Percentiles rank a stretch among this genome's conserved stretches.
Evolutionary conservation across 257 asterid genomes (phyloP).

Genomic region (Linderniella brevidens): DNA sequence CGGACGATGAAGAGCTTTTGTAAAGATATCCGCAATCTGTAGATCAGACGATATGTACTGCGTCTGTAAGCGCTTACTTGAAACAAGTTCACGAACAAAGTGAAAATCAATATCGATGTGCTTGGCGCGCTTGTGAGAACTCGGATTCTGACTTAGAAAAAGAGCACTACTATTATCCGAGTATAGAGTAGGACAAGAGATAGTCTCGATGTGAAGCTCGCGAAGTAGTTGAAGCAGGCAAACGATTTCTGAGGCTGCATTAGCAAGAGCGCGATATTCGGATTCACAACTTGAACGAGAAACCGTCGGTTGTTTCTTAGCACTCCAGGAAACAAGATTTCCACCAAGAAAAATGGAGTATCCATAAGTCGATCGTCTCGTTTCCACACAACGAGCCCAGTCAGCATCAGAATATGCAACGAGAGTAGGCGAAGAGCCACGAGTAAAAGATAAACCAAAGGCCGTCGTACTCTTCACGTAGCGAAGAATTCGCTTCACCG

Average conservation of each 20-base stretch:
- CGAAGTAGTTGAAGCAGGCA: neutral
- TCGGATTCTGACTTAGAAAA: neutral
- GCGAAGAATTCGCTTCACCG: neutral
- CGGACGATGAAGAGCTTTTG: no score
- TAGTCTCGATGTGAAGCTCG: neutral
- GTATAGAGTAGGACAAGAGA: neutral
- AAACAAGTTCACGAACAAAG: no score
- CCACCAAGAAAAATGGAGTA: slow-evolving; percentile 1
- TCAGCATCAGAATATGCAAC: slow-evolving; percentile 4
- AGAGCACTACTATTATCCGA: neutral
- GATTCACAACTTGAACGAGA: slow-evolving; percentile 1
- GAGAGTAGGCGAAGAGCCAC: neutral
- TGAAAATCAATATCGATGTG: slow-evolving; percentile 1
- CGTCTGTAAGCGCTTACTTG: no score
- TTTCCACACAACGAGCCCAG: slow-evolving; percentile 3
- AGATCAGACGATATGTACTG: no score
- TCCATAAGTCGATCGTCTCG: slow-evolving; percentile 1
- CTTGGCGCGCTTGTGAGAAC: slow-evolving; percentile 2
- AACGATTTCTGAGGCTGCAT: neutral
- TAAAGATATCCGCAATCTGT: no score
- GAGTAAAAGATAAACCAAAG: neutral
- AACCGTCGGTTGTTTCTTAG: neutral
- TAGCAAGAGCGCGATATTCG: slow-evolving; percentile 1
- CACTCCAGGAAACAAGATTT: slow-evolving; percentile 3
- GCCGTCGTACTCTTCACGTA: neutral